A percentile compares a stretch with the other conserved stretches of the same genome.
These are phyloP conservation scores for Penicillium pulvis DNA, from an alignment of 495 filamentous ascomycete genomes.

Conservation along the genomic window DNA sequence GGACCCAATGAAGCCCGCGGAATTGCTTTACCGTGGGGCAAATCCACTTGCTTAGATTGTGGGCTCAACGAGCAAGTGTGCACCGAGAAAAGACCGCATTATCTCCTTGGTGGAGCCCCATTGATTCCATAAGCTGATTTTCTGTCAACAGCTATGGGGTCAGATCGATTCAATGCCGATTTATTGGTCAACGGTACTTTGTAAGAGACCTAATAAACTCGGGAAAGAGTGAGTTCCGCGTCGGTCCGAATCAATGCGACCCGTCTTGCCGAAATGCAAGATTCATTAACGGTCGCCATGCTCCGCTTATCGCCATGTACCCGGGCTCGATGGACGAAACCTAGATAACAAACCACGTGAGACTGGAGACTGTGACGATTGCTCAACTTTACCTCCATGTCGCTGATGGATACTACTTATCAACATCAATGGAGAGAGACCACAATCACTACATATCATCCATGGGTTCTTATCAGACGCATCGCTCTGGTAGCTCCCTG, in stretches of 20 bases:
- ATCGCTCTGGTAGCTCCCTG: not conserved
- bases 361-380: no score
- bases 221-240: not conserved
- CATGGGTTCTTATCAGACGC: not conserved
- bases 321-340: not conserved
- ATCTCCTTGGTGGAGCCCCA: slow-evolving; percentile 13
- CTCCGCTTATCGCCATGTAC: no score
- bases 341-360: no score
- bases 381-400: not conserved
- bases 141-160: not conserved
- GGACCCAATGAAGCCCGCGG: not conserved
- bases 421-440: not conserved
- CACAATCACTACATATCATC: not conserved
- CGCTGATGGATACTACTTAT: not conserved
- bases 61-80: not conserved
- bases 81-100: slow-evolving; percentile 28
- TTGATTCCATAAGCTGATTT: not conserved
- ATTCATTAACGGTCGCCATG: no score
- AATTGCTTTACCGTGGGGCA: slow-evolving; percentile 5
- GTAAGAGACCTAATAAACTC: not conserved
- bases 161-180: not conserved
- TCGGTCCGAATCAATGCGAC: not conserved
- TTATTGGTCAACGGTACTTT: not conserved
- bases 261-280: no score
- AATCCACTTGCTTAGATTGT: not conserved